phyloP scores from a whole-genome alignment of 2,329 filamentous ascomycete species.

The Epichloe baconii region DNA sequence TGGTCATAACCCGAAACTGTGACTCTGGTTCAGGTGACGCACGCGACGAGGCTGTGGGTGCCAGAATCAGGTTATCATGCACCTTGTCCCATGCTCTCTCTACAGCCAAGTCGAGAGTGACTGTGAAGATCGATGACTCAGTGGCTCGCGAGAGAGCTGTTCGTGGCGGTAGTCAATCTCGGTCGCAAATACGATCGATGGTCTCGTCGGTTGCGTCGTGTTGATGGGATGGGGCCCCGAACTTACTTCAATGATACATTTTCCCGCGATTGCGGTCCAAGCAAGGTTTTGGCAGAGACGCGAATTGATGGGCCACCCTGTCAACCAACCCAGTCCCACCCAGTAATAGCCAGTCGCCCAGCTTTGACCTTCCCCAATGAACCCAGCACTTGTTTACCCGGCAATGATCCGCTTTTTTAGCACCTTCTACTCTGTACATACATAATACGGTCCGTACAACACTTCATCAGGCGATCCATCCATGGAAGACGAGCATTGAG shows the following conservation, averaged over 20 bases:
- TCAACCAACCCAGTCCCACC: neutral
- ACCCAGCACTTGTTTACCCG: constrained; percentile 1
- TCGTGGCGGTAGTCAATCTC: neutral
- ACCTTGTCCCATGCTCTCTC: constrained; percentile 2
- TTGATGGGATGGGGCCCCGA: neutral
- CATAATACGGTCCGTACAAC: neutral
- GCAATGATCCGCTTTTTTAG: constrained; percentile 1
- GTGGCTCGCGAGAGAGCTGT: neutral
- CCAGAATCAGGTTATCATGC: constrained; percentile 1
- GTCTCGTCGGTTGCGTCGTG: neutral
- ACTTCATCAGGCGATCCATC: neutral
- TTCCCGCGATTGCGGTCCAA: neutral
- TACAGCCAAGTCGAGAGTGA: neutral
- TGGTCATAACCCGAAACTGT: neutral
- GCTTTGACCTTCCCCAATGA: neutral
- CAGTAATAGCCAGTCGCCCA: neutral
- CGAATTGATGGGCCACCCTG: constrained; percentile 3
- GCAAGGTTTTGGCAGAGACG: constrained; percentile 6
- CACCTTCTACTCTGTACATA: neutral
- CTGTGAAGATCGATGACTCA: neutral
- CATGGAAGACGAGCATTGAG: neutral
- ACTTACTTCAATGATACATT: neutral
- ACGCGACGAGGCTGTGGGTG: constrained; percentile 1
- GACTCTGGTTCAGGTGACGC: neutral
- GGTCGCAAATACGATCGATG: neutral